Percentiles rank a stretch among this genome's conserved stretches.
Evolutionary conservation across 2,329 filamentous ascomycete genomes (phyloP).

Genomic region (Gliomastix tumulicola): DNA sequence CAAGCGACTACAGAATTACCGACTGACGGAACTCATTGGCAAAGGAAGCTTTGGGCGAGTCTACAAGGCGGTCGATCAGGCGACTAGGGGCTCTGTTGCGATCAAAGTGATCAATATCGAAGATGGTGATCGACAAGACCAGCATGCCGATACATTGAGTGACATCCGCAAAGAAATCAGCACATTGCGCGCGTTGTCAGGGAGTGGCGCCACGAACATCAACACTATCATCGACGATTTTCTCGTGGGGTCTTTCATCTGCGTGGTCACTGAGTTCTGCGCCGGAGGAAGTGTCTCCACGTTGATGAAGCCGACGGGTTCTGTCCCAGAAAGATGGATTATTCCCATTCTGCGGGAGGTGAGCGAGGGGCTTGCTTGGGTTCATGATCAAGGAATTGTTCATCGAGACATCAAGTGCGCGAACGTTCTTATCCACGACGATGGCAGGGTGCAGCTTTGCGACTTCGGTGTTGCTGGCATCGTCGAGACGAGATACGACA

Average conservation of each 20-base stretch:
- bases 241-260: slow-evolving; percentile 71
- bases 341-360: slow-evolving; percentile 43
- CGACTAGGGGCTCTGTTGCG: slow-evolving; percentile 52
- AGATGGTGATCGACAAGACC: slow-evolving; percentile 62
- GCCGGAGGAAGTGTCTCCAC: slow-evolving; percentile 76
- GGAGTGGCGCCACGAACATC: slow-evolving; percentile 70
- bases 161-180: slow-evolving; percentile 64
- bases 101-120: slow-evolving; percentile 84
- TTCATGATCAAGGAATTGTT: slow-evolving; percentile 43
- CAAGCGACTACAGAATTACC: slow-evolving; percentile 56
- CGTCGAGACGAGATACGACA: slow-evolving; percentile 53
- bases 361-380: slow-evolving; percentile 39
- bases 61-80: slow-evolving; percentile 52
- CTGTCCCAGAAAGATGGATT: slow-evolving; percentile 46
- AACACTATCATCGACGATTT: slow-evolving; percentile 76
- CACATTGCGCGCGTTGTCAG: slow-evolving; percentile 64
- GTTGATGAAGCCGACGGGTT: slow-evolving; percentile 60
- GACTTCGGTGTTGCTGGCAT: slow-evolving; percentile 63
- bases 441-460: slow-evolving; percentile 57
- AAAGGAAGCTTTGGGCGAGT: slow-evolving; percentile 70
- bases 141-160: slow-evolving; percentile 58
- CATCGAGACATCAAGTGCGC: slow-evolving; percentile 49
- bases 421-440: slow-evolving; percentile 58
- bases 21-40: slow-evolving; percentile 65
- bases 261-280: slow-evolving; percentile 85